These are phyloP conservation scores for Saccharomycopsis vini DNA, from an alignment of 805 yeast species.

Conservation along the genomic window DNA sequence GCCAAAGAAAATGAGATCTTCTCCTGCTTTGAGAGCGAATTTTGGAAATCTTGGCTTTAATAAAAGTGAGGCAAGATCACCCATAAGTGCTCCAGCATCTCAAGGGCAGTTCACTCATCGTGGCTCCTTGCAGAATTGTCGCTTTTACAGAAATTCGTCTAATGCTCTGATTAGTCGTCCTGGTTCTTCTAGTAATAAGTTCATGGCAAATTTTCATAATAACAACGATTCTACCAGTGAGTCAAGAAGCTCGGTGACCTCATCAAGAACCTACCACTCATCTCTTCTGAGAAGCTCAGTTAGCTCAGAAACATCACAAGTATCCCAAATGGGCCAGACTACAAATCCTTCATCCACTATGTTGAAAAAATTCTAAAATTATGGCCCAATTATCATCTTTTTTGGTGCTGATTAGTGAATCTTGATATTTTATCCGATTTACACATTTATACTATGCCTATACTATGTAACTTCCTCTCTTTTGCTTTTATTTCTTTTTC, in stretches of 20 bases:
- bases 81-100: constrained; percentile 4
- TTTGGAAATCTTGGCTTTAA: neutral
- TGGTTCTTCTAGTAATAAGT: neutral
- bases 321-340: constrained; percentile 1
- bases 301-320: constrained; percentile 2
- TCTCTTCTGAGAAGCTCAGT: neutral
- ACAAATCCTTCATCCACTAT: constrained; percentile 1
- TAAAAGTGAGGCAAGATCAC: constrained; percentile 1
- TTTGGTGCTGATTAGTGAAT: neutral
- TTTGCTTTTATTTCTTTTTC: neutral
- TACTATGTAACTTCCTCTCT: neutral
- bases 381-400: neutral
- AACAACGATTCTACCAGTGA: too few relatives aligned
- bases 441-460: neutral
- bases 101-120: neutral
- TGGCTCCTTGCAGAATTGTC: neutral
- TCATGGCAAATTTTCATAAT: neutral
- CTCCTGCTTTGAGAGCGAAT: constrained; percentile 7
- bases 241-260: neutral
- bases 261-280: neutral
- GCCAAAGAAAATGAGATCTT: constrained; percentile 10
- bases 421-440: neutral
- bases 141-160: neutral
- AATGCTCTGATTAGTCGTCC: neutral
- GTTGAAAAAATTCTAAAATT: neutral